Evolutionary conservation across 495 filamentous ascomycete species (phyloP), one percentile per base, ranked within the genome.

Genomic region (Aspergillus wentii): DNA sequence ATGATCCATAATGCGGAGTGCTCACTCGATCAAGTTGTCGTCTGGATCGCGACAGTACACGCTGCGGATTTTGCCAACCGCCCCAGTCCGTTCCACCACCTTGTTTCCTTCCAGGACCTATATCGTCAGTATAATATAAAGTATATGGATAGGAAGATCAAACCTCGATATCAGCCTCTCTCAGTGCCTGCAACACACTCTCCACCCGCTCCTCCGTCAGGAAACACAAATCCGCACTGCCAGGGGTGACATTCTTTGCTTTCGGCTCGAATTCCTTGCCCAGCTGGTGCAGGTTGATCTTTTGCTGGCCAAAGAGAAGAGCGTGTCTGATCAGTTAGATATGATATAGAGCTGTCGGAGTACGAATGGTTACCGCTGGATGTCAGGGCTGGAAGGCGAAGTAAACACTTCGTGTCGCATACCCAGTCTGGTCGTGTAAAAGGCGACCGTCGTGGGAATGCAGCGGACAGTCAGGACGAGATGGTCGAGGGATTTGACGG

Each of bases 251-350:
- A 23, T 48, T 57, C 11, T 54, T 51, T 3, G 74, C 73, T 46
- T 74, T 76, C 10, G 73, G 74, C 41, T 75, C 71, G 40, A 74
- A 76, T 40, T 78, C 73, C 43, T 62, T 69, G 31, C 70, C 72
- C 1, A 52, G 44, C 36, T 67, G 51, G 40, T 78, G 74, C 1
- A 78, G 62, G 40, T 78, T 78, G 36, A 78, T 74, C 40, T 78
- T 76, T 31, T 76, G 71, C 4, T 29, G 49, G 10, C 72, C 74
- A 39, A 76, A 76, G 4, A 62, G 38, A 1, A 78, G 54, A 8
- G 72, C 71, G 46, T 76, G 64, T 14, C 74, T 62, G 17, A 20
- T 11, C 17, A 17, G 8, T 34, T 20, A 11, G 16, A 32, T n/a
- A 6, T 54, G 19, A 43, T 5, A 14, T 18, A 20, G 1, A 14